Base-by-base conservation (phyloP, 768 basidiomycete genomes). In the Naganishia vaughanmartiniae region DNA sequence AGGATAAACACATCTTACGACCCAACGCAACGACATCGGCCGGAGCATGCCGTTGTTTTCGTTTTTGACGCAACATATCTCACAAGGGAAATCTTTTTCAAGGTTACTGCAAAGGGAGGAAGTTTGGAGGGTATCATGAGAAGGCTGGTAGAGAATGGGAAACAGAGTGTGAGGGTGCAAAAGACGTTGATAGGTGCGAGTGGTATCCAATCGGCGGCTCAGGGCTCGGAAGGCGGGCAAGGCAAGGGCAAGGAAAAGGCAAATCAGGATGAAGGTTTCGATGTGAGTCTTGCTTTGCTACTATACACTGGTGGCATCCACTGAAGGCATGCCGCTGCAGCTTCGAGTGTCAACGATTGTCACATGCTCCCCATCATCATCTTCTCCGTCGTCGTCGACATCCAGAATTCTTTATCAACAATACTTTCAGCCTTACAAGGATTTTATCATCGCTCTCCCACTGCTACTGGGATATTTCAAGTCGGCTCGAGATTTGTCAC, bases 51-150 rank as follows among this genome's bases (percentile, higher is more conserved):
- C n/a, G 60, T 63, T 24, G 60, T 46, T 26, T 63, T 63, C 28
- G 60, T 63, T n/a, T 63, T 63, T 42, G 60, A 63, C 28, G 60
- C 60, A 14, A 63, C 60, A 42, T 63, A 63, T n/a, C 60, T 63
- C 5, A 63, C 60, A 9, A 63, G 60, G 39, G 60, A 63, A 63
- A 63, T 63, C 21, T 63, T 63, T 34, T 63, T 63, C 60, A 63
- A 63, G 42, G 39, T 63, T 15, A 63, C 60, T 7, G 60, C 60
- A n/a, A 63, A 63, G 21, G 60, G 60, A n/a, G 60, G 60, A 63
- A 63, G 60, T 30, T n/a, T 63, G 26, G 60, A 63, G 28, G 60
- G 60, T 12, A 63, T 63, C 36, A 63, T 63, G 60, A 31, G 60
- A 24, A 39, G 60, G 12, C 30, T 63, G 42, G 36, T 63, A 4